Base-by-base conservation (phyloP, 1,284 basidiomycete genomes). In the Tilletia indica region DNA sequence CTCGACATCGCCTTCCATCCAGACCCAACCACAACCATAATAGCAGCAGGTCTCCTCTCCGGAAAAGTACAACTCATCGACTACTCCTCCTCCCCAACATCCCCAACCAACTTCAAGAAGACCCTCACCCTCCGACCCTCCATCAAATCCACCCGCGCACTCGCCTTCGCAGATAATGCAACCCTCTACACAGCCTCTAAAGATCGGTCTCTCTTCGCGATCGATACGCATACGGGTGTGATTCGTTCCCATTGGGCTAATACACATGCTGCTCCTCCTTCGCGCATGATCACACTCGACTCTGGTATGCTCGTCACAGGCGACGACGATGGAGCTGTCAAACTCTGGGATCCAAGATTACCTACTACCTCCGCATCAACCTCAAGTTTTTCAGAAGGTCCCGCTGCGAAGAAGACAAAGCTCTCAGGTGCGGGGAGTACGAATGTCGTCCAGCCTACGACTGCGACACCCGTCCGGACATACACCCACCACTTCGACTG, bases 401-500 rank as follows among this genome's bases (percentile, higher is more conserved):
- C 8, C 72, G 70, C 77, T 4, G 63, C 63, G 19, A 67, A 67
- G 70, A 36, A 47, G 48, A 31, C 36, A 34, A 64, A 70, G 25
- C 69, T 61, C 42, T 47, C 51, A 0, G 16, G 9, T 31, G 48
- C 58, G 42, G 67, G 21, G 36, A 11, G 38, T 6, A 25, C 39
- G 3, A 25, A 34, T 8, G 12, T n/a, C 45, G 21, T 31, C 8
- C n/a, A n/a, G 38, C 39, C 64, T 3, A 49, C 45, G 31, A 34
- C 39, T 25, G 14, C 54, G 11, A 71, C 45, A 19, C 66, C 71
- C 8, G 86, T 92, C 25, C 87, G 91, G 48, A 86, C 87, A 16
- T 94, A 94, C 83, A 89, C 87, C 12, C 94, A 97, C 71, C 95
- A 98, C 82, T 94, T 91, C 82, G 94, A 97, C 85, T 97, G 94